Evolutionary conservation across 345 rosid genomes (phyloP).

Genomic region (Populus tremula): DNA sequence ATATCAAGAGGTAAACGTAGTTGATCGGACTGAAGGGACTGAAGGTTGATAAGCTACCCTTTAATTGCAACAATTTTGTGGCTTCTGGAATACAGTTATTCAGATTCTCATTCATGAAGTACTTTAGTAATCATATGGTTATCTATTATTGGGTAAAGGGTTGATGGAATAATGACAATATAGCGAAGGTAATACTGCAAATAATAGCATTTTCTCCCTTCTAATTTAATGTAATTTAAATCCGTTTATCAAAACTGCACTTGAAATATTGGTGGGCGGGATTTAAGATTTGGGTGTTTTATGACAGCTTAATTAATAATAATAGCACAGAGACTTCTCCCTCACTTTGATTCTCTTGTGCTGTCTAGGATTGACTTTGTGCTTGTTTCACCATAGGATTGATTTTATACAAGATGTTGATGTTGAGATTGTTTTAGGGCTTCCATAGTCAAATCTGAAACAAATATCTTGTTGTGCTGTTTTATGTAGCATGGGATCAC

Average conservation of each 20-base stretch:
- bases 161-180: background rate
- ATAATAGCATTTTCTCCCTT: background rate
- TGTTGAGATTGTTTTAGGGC: too few relatives aligned
- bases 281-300: background rate
- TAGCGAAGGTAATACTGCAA: background rate
- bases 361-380: background rate
- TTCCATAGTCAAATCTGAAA: too few relatives aligned
- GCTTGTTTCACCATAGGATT: background rate
- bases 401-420: too few relatives aligned
- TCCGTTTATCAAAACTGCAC: background rate
- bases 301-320: background rate
- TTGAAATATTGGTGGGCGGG: background rate
- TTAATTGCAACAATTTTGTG: background rate
- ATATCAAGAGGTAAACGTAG: background rate
- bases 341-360: background rate
- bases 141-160: background rate
- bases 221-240: background rate
- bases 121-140: background rate
- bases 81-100: background rate
- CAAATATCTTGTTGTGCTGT: too few relatives aligned
- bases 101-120: background rate
- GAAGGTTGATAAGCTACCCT: background rate
- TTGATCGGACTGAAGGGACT: background rate
- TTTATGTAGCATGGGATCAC: too few relatives aligned
- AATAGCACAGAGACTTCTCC: background rate